Evolutionary conservation across 805 yeast genomes (phyloP).

Genomic region (Maudiozyma bulderi): DNA sequence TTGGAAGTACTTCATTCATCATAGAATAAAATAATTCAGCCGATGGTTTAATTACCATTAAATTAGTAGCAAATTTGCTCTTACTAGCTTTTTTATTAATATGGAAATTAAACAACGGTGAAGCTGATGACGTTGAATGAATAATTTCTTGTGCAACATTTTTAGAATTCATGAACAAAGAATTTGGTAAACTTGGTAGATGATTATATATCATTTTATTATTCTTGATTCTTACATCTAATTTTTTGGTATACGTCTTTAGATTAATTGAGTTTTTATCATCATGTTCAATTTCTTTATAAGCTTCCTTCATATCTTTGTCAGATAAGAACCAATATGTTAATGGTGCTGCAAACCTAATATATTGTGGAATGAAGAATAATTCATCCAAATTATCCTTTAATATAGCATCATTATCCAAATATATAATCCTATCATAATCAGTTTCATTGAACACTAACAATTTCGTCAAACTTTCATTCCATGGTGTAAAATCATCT

Average conservation of each 20-base stretch:
- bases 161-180: conserved; percentile 16
- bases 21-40: conserved; percentile 19
- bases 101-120: conserved; percentile 17
- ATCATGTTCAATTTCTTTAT: conserved; percentile 11
- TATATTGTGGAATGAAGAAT: conserved; percentile 40
- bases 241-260: conserved; percentile 17
- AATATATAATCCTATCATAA: conserved; percentile 44
- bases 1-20: conserved; percentile 15
- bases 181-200: conserved; percentile 31
- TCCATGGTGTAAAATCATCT: conserved; percentile 35
- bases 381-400: conserved; percentile 38
- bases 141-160: conserved; percentile 26
- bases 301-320: conserved; percentile 16
- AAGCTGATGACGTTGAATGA: conserved; percentile 17
- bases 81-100: conserved; percentile 17
- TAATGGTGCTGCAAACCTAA: conserved; percentile 37
- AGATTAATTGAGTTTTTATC: conserved; percentile 17
- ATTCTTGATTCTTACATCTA: conserved; percentile 13
- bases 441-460: conserved; percentile 40
- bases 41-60: conserved; percentile 55
- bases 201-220: conserved; percentile 29
- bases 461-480: conserved; percentile 45
- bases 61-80: conserved; percentile 32
- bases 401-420: conserved; percentile 49
- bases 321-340: conserved; percentile 33